Conservation (phyloP, 208 protist genomes). For the Angomonas ambiguus region DNA sequence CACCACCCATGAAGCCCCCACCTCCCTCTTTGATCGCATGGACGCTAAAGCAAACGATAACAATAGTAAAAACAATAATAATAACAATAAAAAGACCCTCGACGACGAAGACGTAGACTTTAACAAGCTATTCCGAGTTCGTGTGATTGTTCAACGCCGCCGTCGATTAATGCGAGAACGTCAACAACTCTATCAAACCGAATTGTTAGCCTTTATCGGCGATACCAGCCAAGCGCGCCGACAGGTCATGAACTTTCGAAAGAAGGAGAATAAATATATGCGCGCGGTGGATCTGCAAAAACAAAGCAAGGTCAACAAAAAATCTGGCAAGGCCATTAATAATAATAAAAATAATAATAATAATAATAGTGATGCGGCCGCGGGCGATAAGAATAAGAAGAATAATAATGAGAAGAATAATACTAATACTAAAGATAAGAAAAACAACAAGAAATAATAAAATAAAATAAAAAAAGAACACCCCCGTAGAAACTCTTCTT, state of each 20-base stretch:
- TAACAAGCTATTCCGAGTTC: neutral
- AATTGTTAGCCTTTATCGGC: neutral
- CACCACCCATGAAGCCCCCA: too few species aligned
- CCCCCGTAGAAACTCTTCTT: neutral
- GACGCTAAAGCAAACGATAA: too few species aligned
- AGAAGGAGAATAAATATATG: neutral
- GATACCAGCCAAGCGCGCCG: neutral
- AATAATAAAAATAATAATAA: constrained; percentile 3
- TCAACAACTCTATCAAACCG: neutral
- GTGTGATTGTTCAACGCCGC: neutral
- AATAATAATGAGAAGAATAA: too few species aligned
- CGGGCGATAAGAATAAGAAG: too few species aligned
- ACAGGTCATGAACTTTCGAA: neutral
- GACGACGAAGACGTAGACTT: neutral
- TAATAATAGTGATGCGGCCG: neutral
- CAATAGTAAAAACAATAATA: too few species aligned
- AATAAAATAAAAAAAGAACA: neutral
- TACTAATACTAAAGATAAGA: too few species aligned
- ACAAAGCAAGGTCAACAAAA: constrained; percentile 1
- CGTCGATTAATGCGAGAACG: neutral
- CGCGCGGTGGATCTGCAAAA: neutral
- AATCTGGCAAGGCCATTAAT: neutral
- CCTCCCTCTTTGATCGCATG: too few species aligned
- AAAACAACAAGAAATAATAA: too few species aligned
- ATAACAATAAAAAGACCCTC: too few species aligned